Evolutionary conservation across 1,284 basidiomycete species (phyloP).

Genomic region (Tilletia caries): DNA sequence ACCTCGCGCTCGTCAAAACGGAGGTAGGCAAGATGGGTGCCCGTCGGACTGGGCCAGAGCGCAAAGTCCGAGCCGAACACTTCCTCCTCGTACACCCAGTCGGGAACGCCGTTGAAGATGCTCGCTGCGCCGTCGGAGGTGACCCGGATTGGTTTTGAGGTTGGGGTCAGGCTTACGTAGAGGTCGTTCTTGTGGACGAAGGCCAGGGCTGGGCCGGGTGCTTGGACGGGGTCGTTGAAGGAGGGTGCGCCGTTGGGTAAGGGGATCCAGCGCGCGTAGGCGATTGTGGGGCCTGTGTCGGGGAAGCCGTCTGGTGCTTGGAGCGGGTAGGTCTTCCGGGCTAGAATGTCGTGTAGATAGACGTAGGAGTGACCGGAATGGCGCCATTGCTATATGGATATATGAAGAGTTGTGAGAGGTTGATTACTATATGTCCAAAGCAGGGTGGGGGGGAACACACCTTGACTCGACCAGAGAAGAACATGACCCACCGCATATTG

Average conservation of each 20-base stretch:
- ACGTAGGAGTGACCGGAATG: slow-evolving; percentile 83
- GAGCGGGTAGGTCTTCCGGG: slow-evolving; percentile 64
- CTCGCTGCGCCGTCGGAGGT: slow-evolving; percentile 77
- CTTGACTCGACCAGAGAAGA: slow-evolving; percentile 26
- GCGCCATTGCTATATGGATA: slow-evolving; percentile 73
- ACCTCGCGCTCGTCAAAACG: slow-evolving; percentile 83
- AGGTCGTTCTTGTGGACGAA: slow-evolving; percentile 42
- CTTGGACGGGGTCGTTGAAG: not conserved
- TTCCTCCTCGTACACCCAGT: slow-evolving; percentile 63
- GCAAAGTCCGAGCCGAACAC: slow-evolving; percentile 71
- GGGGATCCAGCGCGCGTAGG: not conserved
- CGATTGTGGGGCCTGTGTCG: slow-evolving; percentile 28
- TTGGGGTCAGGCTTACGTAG: slow-evolving; percentile 25
- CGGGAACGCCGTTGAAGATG: slow-evolving; percentile 88
- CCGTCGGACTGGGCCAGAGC: slow-evolving; percentile 87
- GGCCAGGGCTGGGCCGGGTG: slow-evolving; percentile 21
- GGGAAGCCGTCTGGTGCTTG: slow-evolving; percentile 26
- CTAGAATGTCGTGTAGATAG: slow-evolving; percentile 71
- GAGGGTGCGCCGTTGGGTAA: slow-evolving; percentile 12
- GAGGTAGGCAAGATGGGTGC: slow-evolving; percentile 76
- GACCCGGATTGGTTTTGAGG: slow-evolving; percentile 65
- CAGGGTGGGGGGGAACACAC: not conserved
- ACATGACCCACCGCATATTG: slow-evolving; percentile 36
- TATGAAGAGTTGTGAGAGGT: not conserved
- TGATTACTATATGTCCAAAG: too few relatives aligned